phyloP scores from a whole-genome alignment of 148 eudicot species.

The Vaccinium corymbosum region DNA sequence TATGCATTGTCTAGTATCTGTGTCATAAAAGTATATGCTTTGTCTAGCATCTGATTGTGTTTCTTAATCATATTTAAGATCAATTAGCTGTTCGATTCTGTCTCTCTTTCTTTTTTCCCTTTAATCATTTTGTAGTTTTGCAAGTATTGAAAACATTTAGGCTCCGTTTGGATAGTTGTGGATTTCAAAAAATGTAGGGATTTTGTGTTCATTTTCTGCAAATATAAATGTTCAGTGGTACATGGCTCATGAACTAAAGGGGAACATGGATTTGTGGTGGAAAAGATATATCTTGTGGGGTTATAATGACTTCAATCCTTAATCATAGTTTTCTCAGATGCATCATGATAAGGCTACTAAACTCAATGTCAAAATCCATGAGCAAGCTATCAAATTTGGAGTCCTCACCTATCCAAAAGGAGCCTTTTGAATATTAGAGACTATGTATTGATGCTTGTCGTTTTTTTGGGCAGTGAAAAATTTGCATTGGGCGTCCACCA shows the following conservation, averaged over 20 bases:
- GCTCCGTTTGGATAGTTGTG: neutral
- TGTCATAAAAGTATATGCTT: neutral
- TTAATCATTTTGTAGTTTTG: neutral
- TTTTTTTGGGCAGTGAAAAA: conserved; percentile 13
- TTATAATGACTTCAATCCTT: neutral
- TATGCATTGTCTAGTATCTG: neutral
- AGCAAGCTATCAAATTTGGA: neutral
- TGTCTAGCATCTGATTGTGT: neutral
- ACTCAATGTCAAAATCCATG: neutral
- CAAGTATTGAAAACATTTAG: neutral
- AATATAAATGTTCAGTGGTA: neutral
- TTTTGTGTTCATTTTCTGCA: neutral
- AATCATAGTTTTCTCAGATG: neutral
- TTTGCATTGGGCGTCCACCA: neutral
- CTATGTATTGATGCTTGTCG: neutral
- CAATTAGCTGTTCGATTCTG: neutral
- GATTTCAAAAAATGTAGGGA: neutral
- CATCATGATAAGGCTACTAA: neutral
- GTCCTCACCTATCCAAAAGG: neutral
- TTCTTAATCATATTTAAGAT: neutral
- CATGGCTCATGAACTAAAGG: neutral
- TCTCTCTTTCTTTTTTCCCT: neutral
- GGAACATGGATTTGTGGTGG: neutral
- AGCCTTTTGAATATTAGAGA: neutral
- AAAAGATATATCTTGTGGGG: neutral